phyloP scores from a whole-genome alignment of 2,329 filamentous ascomycete species.

The Chlorencoelia australis region DNA sequence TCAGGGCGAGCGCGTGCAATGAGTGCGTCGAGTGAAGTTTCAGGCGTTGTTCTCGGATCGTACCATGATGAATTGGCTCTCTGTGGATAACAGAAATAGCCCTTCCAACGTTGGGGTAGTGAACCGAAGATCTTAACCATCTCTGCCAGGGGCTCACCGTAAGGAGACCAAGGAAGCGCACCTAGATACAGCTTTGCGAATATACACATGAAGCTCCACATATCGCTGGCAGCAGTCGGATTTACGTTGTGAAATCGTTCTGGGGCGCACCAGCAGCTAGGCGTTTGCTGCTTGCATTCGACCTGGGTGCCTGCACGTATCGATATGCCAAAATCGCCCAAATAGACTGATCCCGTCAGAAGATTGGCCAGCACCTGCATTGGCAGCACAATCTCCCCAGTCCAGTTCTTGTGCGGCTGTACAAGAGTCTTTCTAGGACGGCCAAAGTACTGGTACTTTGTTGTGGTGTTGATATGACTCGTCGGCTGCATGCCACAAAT shows the following conservation, averaged over 20 bases:
- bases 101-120: not conserved
- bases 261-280: constrained; percentile 1
- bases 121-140: not conserved
- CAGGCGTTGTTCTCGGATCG: not conserved
- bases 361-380: not conserved
- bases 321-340: constrained; percentile 3
- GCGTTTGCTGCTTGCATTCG: not conserved
- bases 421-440: not conserved
- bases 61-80: not conserved
- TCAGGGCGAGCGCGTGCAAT: not conserved
- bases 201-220: constrained; percentile 15
- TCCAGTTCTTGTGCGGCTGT: no score
- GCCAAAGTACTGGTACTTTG: constrained; percentile 1
- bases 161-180: not conserved
- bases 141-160: not conserved
- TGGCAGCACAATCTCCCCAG: constrained; percentile 1
- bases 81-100: not conserved
- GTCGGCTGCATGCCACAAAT: constrained; percentile 1
- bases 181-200: constrained; percentile 11
- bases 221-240: constrained; percentile 11
- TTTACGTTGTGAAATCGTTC: constrained; percentile 4
- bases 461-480: not conserved
- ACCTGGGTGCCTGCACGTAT: not conserved
- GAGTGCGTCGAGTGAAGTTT: not conserved
- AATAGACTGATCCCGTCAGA: not conserved